phyloP scores from a whole-genome alignment of 768 basidiomycete genomes.

The Auricularia auricula-judae region DNA sequence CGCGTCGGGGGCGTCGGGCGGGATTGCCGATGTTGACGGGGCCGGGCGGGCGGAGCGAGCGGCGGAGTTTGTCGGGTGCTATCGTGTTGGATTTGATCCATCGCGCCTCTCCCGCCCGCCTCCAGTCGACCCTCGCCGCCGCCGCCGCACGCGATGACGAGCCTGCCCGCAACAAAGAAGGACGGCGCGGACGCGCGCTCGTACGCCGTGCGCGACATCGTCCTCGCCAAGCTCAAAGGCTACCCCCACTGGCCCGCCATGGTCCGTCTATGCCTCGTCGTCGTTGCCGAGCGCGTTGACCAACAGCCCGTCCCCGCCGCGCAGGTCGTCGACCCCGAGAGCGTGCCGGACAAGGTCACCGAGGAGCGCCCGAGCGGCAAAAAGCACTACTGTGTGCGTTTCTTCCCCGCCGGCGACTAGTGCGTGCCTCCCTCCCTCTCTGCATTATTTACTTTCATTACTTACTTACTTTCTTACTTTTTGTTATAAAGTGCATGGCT shows the following conservation, averaged over 20 bases:
- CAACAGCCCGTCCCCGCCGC: neutral
- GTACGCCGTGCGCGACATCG: constrained; percentile 71
- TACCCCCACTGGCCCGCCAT: constrained; percentile 93
- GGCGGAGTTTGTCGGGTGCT: neutral
- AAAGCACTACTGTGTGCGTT: constrained; percentile 72
- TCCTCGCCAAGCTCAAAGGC: constrained; percentile 88
- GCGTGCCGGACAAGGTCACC: constrained; percentile 47
- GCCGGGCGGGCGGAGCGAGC: neutral
- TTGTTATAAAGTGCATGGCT: constrained; percentile 63
- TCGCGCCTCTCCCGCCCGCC: neutral
- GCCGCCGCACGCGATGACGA: neutral
- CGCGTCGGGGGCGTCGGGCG: too few relatives aligned
- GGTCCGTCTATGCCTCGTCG: constrained; percentile 39
- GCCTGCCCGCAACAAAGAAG: constrained; percentile 18
- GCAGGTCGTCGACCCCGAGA: constrained; percentile 72
- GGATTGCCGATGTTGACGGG: too few relatives aligned
- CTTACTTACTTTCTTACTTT: neutral
- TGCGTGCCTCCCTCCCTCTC: constrained; percentile 32
- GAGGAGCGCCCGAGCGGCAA: constrained; percentile 64
- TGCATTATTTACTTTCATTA: neutral
- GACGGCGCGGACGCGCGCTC: constrained; percentile 28
- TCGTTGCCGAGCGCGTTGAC: neutral
- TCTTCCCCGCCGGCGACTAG: constrained; percentile 94
- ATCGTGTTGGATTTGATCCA: neutral
- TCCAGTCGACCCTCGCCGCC: neutral